Evolutionary conservation across 306 rosid genomes (phyloP).

Genomic region (Cucumis cinereus): DNA sequence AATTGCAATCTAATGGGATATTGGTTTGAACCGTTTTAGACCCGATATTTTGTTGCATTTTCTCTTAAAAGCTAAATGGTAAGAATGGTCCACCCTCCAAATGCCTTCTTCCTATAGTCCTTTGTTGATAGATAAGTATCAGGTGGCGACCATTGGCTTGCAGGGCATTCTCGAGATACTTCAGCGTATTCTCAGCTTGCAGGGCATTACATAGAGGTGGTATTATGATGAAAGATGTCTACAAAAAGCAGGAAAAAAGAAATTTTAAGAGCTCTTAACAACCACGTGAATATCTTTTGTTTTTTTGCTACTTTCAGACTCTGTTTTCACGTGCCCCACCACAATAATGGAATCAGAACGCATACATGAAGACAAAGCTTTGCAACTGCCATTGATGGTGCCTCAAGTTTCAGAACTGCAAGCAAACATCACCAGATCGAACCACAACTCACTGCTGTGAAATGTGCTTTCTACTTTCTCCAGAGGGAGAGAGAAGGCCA

Average conservation of each 20-base stretch:
- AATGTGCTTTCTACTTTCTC: background rate
- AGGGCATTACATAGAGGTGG: background rate
- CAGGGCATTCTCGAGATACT: background rate
- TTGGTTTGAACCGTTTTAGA: background rate
- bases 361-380: slow-evolving; percentile 4
- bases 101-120: background rate
- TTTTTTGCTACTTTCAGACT: background rate
- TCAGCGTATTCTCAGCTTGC: background rate
- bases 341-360: background rate
- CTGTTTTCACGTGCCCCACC: slow-evolving; percentile 1
- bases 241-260: background rate
- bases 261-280: background rate
- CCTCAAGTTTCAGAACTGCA: slow-evolving; percentile 1
- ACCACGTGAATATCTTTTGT: background rate
- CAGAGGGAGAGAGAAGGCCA: background rate
- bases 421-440: background rate
- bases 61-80: background rate
- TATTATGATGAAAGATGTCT: background rate
- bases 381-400: background rate
- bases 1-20: background rate
- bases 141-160: background rate
- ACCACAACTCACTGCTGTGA: background rate
- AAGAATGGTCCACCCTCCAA: background rate
- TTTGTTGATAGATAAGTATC: background rate
- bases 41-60: background rate